Evolutionary conservation across 179 eudicot species (phyloP).

Genomic region (Beta lomatogona): DNA sequence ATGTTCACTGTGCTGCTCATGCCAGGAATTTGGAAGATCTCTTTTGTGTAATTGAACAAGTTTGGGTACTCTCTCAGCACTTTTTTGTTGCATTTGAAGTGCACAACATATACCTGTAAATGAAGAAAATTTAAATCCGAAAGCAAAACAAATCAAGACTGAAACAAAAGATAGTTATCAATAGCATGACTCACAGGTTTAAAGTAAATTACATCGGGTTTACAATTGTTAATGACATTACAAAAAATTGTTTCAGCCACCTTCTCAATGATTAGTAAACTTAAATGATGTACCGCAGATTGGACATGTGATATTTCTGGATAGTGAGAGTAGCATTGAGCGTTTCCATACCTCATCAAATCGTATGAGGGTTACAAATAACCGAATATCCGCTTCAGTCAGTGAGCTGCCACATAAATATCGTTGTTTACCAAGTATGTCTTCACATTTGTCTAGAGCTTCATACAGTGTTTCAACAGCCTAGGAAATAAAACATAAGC

Average conservation of each 20-base stretch:
- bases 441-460: slow-evolving; percentile 90
- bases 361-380: slow-evolving; percentile 86
- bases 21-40: slow-evolving; percentile 78
- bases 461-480: slow-evolving; percentile 66
- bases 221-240: no score
- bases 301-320: background rate
- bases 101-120: slow-evolving; percentile 81
- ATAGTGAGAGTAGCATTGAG: background rate
- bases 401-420: slow-evolving; percentile 72
- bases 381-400: slow-evolving; percentile 86
- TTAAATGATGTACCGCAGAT: background rate
- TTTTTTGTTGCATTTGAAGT: slow-evolving; percentile 97
- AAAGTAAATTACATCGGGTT: no score
- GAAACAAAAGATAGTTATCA: background rate
- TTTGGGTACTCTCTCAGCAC: slow-evolving; percentile 76
- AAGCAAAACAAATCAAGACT: background rate
- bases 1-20: slow-evolving; percentile 76
- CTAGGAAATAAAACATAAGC: slow-evolving; percentile 30
- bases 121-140: background rate
- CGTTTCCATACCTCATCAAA: slow-evolving; percentile 84
- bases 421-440: slow-evolving; percentile 71
- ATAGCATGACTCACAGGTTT: background rate
- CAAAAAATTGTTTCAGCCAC: no score
- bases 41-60: slow-evolving; percentile 86
- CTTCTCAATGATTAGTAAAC: no score